Percentiles rank a stretch among this genome's conserved stretches.
phyloP scores from a whole-genome alignment of 2,329 filamentous ascomycete species.

The Penicillium sp. region DNA sequence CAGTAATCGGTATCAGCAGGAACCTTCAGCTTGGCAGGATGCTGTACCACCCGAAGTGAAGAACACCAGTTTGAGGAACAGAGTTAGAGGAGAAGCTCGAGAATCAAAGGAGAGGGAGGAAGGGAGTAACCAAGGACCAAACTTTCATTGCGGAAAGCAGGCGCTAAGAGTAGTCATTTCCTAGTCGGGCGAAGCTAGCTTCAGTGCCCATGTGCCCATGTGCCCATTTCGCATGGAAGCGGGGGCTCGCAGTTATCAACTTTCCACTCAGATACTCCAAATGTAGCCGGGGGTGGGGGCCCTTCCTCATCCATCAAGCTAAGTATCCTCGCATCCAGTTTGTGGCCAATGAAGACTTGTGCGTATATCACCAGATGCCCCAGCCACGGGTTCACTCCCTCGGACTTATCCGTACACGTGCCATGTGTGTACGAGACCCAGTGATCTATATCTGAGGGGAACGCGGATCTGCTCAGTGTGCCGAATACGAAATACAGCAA shows the following conservation, averaged over 20 bases:
- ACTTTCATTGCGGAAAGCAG: background rate
- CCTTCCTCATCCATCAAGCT: background rate
- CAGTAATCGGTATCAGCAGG: background rate
- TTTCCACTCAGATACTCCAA: background rate
- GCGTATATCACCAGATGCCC: conserved; percentile 2
- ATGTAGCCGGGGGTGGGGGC: background rate
- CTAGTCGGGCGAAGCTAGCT: background rate
- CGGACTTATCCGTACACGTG: background rate
- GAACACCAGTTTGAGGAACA: background rate
- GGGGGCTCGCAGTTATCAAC: background rate
- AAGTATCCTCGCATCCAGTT: background rate
- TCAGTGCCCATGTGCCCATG: background rate
- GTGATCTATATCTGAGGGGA: background rate
- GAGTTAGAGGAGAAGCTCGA: background rate
- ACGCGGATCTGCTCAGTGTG: background rate
- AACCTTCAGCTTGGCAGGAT: background rate
- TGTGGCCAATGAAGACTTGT: conserved; percentile 2
- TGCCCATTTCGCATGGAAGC: background rate
- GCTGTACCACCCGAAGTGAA: conserved; percentile 6
- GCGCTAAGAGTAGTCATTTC: background rate
- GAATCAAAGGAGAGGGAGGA: background rate
- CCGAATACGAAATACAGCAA: background rate
- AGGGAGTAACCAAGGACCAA: background rate
- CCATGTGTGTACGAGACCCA: too few relatives aligned
- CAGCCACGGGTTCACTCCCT: background rate